These are phyloP conservation scores for Colletotrichum melonis DNA, from an alignment of 2,329 filamentous ascomycete genomes.

Conservation along the genomic window DNA sequence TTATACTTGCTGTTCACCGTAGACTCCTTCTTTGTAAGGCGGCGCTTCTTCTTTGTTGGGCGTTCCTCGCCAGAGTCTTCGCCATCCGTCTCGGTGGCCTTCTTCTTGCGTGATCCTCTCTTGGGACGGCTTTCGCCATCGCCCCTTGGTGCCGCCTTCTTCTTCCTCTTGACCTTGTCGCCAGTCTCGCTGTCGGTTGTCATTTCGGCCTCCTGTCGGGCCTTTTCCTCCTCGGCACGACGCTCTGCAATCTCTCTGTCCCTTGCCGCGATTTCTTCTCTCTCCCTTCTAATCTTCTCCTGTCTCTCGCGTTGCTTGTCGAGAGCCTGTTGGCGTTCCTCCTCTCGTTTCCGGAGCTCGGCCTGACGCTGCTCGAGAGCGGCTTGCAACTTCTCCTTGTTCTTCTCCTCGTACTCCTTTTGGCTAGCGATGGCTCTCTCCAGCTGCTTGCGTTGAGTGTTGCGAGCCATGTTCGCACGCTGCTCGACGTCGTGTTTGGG, in stretches of 20 bases:
- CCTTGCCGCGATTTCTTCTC: constrained; percentile 81
- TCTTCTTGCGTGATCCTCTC: constrained; percentile 71
- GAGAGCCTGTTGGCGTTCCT: constrained; percentile 74
- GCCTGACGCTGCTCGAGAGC: constrained; percentile 84
- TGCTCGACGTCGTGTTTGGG: constrained; percentile 91
- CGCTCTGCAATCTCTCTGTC: constrained; percentile 79
- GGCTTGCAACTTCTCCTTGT: constrained; percentile 86
- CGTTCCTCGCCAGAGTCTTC: constrained; percentile 61
- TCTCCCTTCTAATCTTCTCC: constrained; percentile 86
- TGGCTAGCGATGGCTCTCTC: constrained; percentile 87
- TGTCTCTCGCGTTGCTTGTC: constrained; percentile 79
- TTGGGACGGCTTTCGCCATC: constrained; percentile 46
- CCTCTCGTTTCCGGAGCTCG: constrained; percentile 82
- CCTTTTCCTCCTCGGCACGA: constrained; percentile 76
- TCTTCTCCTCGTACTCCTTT: constrained; percentile 91
- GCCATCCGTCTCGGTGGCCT: constrained; percentile 51
- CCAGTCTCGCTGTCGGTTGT: constrained; percentile 86
- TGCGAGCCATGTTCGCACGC: constrained; percentile 95
- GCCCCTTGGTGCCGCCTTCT: constrained; percentile 58
- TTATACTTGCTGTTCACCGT: constrained; percentile 76
- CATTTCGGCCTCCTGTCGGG: constrained; percentile 79
- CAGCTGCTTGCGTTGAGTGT: constrained; percentile 93
- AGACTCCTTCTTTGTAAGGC: constrained; percentile 62
- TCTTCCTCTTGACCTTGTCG: constrained; percentile 83
- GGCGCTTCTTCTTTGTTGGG: constrained; percentile 72